Percentiles rank a stretch among this genome's conserved stretches.
Evolutionary conservation across 1,284 basidiomycete species (phyloP).

Genomic region (Golubevia sp.): DNA sequence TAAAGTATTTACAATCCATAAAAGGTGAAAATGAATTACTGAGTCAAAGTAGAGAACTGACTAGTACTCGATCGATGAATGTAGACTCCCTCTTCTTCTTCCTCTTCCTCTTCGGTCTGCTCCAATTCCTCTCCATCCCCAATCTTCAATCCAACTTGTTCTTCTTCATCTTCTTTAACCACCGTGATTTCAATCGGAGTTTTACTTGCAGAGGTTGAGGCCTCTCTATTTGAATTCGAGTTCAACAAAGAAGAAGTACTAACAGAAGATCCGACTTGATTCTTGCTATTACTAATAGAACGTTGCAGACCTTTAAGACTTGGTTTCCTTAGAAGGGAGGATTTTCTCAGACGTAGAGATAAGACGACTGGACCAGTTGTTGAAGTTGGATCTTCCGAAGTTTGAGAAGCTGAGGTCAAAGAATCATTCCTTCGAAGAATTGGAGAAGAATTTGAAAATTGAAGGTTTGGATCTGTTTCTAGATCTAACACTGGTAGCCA

Average conservation of each 20-base stretch:
- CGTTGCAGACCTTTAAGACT: conserved; percentile 3
- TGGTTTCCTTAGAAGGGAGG: conserved; percentile 14
- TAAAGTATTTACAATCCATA: too few relatives aligned
- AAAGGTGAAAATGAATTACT: too few relatives aligned
- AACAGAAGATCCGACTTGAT: conserved; percentile 1
- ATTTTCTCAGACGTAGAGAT: conserved; percentile 28
- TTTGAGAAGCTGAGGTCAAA: not conserved
- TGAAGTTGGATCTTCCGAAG: conserved; percentile 2
- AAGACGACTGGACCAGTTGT: conserved; percentile 26
- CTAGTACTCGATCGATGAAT: conserved; percentile 23
- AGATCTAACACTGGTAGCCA: conserved; percentile 37
- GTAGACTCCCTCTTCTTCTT: conserved; percentile 24
- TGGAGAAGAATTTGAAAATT: not conserved
- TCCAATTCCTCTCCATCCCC: conserved; percentile 3
- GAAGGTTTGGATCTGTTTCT: not conserved
- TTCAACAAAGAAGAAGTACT: not conserved
- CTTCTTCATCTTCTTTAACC: conserved; percentile 16
- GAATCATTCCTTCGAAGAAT: not conserved
- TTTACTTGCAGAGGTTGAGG: conserved; percentile 17
- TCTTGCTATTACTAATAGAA: conserved; percentile 2
- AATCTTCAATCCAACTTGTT: not conserved
- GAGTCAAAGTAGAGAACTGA: not conserved
- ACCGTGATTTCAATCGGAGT: conserved; percentile 13
- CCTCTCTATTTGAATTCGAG: conserved; percentile 17
- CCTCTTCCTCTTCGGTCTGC: conserved; percentile 8